Conservation (phyloP, 495 filamentous ascomycete genomes). For the Cetradonia linearis region DNA sequence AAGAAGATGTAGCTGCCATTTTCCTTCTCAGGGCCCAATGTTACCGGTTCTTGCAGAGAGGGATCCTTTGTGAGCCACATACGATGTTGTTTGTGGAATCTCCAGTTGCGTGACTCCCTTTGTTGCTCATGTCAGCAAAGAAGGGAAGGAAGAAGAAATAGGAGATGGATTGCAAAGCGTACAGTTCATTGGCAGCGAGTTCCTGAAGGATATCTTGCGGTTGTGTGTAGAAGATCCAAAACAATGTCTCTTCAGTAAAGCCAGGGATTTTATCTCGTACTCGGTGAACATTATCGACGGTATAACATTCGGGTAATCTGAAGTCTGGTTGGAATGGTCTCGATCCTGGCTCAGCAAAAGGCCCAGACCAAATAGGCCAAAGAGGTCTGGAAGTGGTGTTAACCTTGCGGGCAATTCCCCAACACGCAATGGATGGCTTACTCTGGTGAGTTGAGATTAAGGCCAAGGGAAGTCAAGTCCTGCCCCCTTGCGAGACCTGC, state of each 20-base stretch:
- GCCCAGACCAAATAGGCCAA: slow-evolving; percentile 55
- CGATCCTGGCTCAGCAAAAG: slow-evolving; percentile 60
- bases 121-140: slow-evolving; percentile 17
- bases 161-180: slow-evolving; percentile 20
- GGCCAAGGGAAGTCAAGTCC: slow-evolving; percentile 63
- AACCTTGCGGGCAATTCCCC: slow-evolving; percentile 14
- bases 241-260: slow-evolving; percentile 84
- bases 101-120: slow-evolving; percentile 66
- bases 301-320: slow-evolving; percentile 71
- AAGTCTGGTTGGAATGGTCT: slow-evolving; percentile 69
- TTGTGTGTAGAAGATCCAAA: slow-evolving; percentile 91
- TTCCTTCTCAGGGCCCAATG: slow-evolving; percentile 58
- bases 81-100: slow-evolving; percentile 80
- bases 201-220: slow-evolving; percentile 78
- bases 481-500: slow-evolving; percentile 65
- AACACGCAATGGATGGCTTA: slow-evolving; percentile 34
- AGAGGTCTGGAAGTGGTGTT: slow-evolving; percentile 38
- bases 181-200: slow-evolving; percentile 71
- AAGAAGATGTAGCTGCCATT: slow-evolving; percentile 84
- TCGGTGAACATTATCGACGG: slow-evolving; percentile 74
- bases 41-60: slow-evolving; percentile 55
- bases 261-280: slow-evolving; percentile 66
- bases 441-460: slow-evolving; percentile 73
- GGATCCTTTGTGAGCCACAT: slow-evolving; percentile 90
- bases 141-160: background rate